phyloP scores from a whole-genome alignment of 2,329 filamentous ascomycete species.

The Sporothrix euskadiensis region DNA sequence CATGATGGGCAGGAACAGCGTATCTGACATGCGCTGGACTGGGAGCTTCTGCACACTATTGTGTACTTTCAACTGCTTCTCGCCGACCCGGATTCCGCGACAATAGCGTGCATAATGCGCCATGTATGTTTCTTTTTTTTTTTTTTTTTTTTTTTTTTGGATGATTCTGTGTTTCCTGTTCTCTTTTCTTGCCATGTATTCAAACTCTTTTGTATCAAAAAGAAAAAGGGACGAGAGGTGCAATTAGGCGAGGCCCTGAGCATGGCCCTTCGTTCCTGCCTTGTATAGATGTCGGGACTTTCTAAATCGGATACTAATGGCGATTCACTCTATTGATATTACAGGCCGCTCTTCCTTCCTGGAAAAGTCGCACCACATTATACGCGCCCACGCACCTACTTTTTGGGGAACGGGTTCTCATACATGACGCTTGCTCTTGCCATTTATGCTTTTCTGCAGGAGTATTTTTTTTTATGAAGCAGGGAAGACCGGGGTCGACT shows the following conservation, averaged over 20 bases:
- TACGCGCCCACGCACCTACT: neutral
- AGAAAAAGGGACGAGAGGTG: neutral
- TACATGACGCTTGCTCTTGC: neutral
- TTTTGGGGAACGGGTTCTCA: neutral
- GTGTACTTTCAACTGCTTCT: neutral
- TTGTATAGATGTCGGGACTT: neutral
- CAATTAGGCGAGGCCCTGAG: neutral
- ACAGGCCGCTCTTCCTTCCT: neutral
- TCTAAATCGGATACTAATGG: neutral
- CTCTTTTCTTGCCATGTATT: too few species aligned
- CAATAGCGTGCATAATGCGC: neutral
- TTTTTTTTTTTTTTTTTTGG: neutral
- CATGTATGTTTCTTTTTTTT: neutral
- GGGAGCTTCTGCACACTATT: neutral
- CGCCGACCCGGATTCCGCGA: conserved; percentile 35
- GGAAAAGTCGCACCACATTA: too few species aligned
- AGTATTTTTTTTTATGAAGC: neutral
- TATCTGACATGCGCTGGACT: neutral
- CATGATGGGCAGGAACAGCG: neutral
- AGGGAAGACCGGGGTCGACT: neutral
- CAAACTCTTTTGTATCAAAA: neutral
- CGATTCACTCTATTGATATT: neutral
- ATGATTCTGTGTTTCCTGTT: neutral
- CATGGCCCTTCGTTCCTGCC: neutral
- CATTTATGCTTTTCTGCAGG: neutral